Conservation (phyloP, 2,329 filamentous ascomycete species). For the Sarocladium brachiariae region DNA sequence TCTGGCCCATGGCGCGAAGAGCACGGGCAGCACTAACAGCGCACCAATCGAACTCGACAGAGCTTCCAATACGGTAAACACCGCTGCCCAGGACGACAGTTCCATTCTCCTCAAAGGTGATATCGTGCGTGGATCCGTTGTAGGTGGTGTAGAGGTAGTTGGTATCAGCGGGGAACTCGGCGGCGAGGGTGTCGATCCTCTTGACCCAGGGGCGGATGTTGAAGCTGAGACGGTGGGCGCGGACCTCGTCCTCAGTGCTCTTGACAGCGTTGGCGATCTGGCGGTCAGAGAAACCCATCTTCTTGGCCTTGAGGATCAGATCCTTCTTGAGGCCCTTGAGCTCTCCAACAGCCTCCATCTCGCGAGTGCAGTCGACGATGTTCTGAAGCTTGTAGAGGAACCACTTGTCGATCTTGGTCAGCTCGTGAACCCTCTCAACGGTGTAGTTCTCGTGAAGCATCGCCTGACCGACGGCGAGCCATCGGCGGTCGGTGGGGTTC, state of each 20-base stretch:
- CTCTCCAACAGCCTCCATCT: slow-evolving; percentile 77
- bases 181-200: slow-evolving; percentile 95
- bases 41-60: slow-evolving; percentile 98
- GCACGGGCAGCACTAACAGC: slow-evolving; percentile 84
- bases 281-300: slow-evolving; percentile 93
- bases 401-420: slow-evolving; percentile 99
- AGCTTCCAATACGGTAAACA: slow-evolving; percentile 96
- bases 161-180: slow-evolving; percentile 90
- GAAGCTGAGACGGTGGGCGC: slow-evolving; percentile 75
- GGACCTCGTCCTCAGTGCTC: slow-evolving; percentile 82
- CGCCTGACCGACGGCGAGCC: slow-evolving; percentile 94
- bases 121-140: slow-evolving; percentile 89
- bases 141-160: slow-evolving; percentile 98
- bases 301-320: slow-evolving; percentile 85
- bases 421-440: slow-evolving; percentile 82
- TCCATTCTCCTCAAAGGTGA: slow-evolving; percentile 88
- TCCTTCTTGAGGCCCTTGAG: slow-evolving; percentile 83
- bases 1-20: slow-evolving; percentile 80
- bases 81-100: slow-evolving; percentile 85
- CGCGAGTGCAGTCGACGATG: slow-evolving; percentile 82
- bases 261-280: slow-evolving; percentile 86
- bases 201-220: slow-evolving; percentile 94
- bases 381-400: slow-evolving; percentile 98
- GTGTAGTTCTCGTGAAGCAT: slow-evolving; percentile 97
- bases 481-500: slow-evolving; percentile 93